Conservation (phyloP, 23 red algal genomes). For the Gracilaria caudata region DNA sequence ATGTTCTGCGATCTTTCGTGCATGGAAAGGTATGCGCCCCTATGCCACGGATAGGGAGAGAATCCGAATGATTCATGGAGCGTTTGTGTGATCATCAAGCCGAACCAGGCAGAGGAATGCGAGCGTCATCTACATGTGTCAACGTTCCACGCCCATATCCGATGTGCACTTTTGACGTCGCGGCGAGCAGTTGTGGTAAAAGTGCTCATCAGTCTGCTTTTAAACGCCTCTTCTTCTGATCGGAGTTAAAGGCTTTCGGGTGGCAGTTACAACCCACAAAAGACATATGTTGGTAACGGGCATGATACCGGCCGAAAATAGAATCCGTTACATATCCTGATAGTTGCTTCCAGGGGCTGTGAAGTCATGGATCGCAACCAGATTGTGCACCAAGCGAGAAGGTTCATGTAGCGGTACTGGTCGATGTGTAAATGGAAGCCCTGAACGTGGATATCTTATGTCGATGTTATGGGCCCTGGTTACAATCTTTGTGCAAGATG, state of each 20-base stretch:
- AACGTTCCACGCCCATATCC: too few relatives aligned
- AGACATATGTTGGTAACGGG: background rate
- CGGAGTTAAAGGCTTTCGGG: background rate
- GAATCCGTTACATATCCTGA: background rate
- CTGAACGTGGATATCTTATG: background rate
- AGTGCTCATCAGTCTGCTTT: background rate
- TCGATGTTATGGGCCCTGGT: background rate
- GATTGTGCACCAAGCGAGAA: background rate
- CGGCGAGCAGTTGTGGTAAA: too few relatives aligned
- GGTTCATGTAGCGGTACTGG: background rate
- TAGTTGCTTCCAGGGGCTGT: background rate
- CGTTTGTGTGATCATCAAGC: background rate
- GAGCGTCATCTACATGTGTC: background rate
- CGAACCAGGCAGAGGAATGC: background rate
- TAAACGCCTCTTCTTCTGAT: background rate
- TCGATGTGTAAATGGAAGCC: background rate
- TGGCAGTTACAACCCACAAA: background rate
- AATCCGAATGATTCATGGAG: background rate
- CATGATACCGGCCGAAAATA: background rate
- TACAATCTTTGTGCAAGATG: background rate
- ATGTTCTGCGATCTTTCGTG: background rate
- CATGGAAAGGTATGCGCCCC: background rate
- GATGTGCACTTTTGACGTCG: too few relatives aligned
- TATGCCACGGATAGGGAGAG: background rate
- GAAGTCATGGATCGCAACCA: too few relatives aligned